Evolutionary conservation across 2,329 filamentous ascomycete species (phyloP), one percentile per base, ranked within the genome.

Genomic region (Apiospora kogelbergensis): DNA sequence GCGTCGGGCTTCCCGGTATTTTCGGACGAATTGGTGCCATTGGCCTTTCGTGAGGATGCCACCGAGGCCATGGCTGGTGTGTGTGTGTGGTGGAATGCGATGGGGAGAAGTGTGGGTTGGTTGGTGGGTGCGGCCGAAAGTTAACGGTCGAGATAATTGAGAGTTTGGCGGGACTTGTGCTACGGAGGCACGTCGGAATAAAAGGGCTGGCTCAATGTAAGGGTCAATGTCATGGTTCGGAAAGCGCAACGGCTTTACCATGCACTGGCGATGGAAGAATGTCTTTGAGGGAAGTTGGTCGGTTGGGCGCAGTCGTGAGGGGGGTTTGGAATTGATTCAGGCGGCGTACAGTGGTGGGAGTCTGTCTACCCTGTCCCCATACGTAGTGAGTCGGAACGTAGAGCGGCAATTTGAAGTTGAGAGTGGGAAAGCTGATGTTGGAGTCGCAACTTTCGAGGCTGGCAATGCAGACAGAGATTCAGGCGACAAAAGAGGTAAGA

Each of bases 41-140:
- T 70, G n/a, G 67, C 67, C 30, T 67, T 67, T 30, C 67, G 67
- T 3, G 69, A 46, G 22, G 67, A 4, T 30, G 44, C 46, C 24
- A 66, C 37, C 20, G 69, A 64, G 9, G 46, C 41, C 63, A 67
- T 68, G 6, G 44, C 30, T n/a, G 53, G 13, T 15, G 22, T 13
- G 53, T n/a, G n/a, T n/a, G 53, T 60, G 53, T n/a, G 15, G 26
- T 26, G n/a, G 20, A 9, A 6, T 42, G 63, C 42, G 63, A 10
- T 65, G 3, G 63, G 20, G 20, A 17, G 30, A 33, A 22, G 9
- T 60, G 53, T 24, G 45, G 45, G 3, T 60, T 26, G 48, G 7
- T 57, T 15, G 48, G 53, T 60, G 53, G 53, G 17, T 30, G 30
- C 30, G 13, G 53, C 33, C 53, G 53, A 30, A 37, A 60, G 53